Evolutionary conservation across 805 yeast genomes (phyloP).

Genomic region (Peterozyma toletana): DNA sequence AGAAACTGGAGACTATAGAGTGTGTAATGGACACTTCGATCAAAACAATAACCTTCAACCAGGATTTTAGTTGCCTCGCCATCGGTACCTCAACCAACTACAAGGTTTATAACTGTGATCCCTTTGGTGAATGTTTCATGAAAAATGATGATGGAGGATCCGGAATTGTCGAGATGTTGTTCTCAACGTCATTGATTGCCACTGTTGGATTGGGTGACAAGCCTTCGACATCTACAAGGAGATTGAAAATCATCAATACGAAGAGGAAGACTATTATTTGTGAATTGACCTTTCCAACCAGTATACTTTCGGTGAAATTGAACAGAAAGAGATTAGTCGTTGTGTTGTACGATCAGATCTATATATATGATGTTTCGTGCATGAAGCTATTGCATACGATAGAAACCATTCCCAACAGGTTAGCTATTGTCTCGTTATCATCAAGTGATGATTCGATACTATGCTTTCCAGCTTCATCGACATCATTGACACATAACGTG

Average conservation of each 20-base stretch:
- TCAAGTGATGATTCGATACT: slow-evolving; percentile 41
- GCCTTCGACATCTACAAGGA: slow-evolving; percentile 66
- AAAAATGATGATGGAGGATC: slow-evolving; percentile 43
- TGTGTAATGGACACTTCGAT: slow-evolving; percentile 11
- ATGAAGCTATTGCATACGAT: slow-evolving; percentile 74
- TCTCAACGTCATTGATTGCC: slow-evolving; percentile 80
- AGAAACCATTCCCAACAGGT: slow-evolving; percentile 40
- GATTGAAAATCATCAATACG: slow-evolving; percentile 77
- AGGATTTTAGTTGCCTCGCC: slow-evolving; percentile 78
- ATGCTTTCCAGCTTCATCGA: slow-evolving; percentile 46
- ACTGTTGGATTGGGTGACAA: slow-evolving; percentile 74
- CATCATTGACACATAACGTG: neutral
- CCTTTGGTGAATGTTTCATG: slow-evolving; percentile 67
- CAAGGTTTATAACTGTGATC: slow-evolving; percentile 80
- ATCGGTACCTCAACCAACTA: slow-evolving; percentile 62
- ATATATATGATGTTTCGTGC: slow-evolving; percentile 84
- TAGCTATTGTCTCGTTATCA: slow-evolving; percentile 20
- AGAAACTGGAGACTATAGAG: neutral
- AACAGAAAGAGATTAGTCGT: slow-evolving; percentile 80
- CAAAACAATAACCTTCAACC: slow-evolving; percentile 66
- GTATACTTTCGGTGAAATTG: slow-evolving; percentile 63
- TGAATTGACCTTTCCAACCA: slow-evolving; percentile 79
- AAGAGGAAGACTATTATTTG: slow-evolving; percentile 71
- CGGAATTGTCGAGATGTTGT: slow-evolving; percentile 82
- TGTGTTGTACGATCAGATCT: slow-evolving; percentile 71